Conservation (phyloP, 352 stramenopile genomes). For the Pythium sukuiense region DNA sequence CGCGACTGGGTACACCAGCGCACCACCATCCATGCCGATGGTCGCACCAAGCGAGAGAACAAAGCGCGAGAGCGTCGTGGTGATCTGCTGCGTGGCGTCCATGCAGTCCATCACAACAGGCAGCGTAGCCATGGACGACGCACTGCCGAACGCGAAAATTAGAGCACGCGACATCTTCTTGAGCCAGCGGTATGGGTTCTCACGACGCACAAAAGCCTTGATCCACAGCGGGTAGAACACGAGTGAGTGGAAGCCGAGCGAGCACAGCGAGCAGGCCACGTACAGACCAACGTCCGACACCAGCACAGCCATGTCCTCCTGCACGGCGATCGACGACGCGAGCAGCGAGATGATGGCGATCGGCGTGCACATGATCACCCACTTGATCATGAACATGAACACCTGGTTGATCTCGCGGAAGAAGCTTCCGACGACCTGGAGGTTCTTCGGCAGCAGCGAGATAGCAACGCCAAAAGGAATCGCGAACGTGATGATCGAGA, state of each 20-base stretch:
- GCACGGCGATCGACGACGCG: constrained; percentile 27
- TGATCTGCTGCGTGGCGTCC: constrained; percentile 27
- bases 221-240: constrained; percentile 39
- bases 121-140: constrained; percentile 43
- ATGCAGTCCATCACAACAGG: constrained; percentile 36
- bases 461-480: constrained; percentile 35
- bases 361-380: constrained; percentile 41
- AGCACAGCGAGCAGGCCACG: constrained; percentile 26
- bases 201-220: constrained; percentile 18
- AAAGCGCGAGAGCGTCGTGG: constrained; percentile 30
- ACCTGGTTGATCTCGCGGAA: constrained; percentile 35
- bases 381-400: constrained; percentile 40
- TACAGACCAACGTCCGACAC: constrained; percentile 39
- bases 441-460: constrained; percentile 17
- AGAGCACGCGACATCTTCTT: constrained; percentile 31
- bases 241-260: constrained; percentile 24
- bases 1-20: constrained; percentile 28
- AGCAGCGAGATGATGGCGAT: constrained; percentile 40
- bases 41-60: constrained; percentile 33
- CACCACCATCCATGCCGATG: constrained; percentile 31
- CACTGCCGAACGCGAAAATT: constrained; percentile 36
- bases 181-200: constrained; percentile 34
- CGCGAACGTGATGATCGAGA: constrained; percentile 41
- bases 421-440: constrained; percentile 27
- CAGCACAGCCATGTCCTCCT: constrained; percentile 32